These are phyloP conservation scores for Cyberlindnera mississippiensis DNA, from an alignment of 805 yeast species.

Conservation along the genomic window DNA sequence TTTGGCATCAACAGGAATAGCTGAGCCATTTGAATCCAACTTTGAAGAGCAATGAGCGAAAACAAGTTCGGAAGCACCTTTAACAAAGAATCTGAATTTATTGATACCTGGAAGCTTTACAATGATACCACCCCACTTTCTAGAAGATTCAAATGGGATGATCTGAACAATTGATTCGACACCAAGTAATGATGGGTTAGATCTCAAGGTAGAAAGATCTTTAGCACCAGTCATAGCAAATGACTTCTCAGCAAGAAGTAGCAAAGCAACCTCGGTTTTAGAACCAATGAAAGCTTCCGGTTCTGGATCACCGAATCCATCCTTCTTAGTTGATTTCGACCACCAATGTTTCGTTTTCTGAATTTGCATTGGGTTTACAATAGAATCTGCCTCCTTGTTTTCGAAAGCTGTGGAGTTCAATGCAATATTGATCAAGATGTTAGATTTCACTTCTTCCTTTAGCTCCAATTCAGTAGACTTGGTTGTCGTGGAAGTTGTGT, in stretches of 20 bases:
- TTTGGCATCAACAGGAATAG: conserved; percentile 19
- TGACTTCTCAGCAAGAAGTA: conserved; percentile 59
- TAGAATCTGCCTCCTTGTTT: conserved; percentile 35
- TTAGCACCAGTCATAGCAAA: conserved; percentile 37
- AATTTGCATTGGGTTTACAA: conserved; percentile 29
- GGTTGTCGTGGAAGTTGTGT: conserved; percentile 19
- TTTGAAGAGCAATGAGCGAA: conserved; percentile 52
- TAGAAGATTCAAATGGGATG: conserved; percentile 86
- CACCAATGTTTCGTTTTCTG: conserved; percentile 21
- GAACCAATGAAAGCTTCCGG: conserved; percentile 78
- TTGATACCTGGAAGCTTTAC: conserved; percentile 39
- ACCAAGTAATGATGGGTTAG: conserved; percentile 28
- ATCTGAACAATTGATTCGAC: conserved; percentile 52
- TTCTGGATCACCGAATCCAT: conserved; percentile 6
- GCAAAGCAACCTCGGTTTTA: conserved; percentile 89
- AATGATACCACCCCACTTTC: conserved; percentile 90
- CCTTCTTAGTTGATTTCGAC: conserved; percentile 13
- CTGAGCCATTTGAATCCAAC: conserved; percentile 30
- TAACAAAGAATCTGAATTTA: conserved; percentile 59
- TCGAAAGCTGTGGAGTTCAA: conserved; percentile 91
- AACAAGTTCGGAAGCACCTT: conserved; percentile 95
- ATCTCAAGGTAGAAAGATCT: conserved; percentile 45
- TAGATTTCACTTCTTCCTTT: conserved; percentile 8
- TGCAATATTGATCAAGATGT: conserved; percentile 53
- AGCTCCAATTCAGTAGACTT: conserved; percentile 19